Conservation (phyloP, 176 grass and related monocot species). For the Lolium multiflorum region DNA sequence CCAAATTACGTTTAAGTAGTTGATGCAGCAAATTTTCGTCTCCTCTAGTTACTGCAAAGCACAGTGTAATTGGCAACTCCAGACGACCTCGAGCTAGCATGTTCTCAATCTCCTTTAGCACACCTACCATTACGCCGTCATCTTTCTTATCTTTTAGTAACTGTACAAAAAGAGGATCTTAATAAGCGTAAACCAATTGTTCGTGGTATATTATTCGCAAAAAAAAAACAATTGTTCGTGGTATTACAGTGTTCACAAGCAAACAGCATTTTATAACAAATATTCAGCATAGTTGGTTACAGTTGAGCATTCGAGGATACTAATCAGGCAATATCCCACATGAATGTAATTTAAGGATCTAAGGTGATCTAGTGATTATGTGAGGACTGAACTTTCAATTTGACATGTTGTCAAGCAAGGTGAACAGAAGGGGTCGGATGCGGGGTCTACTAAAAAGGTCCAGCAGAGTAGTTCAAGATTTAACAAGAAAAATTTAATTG, state of each 20-base stretch:
- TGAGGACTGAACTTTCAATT: neutral
- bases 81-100: conserved; percentile 82
- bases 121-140: conserved; percentile 56
- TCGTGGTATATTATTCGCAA: neutral
- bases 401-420: conserved; percentile 11
- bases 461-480: neutral
- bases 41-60: conserved; percentile 78
- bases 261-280: conserved; percentile 21
- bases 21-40: conserved; percentile 78
- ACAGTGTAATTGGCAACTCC: conserved; percentile 86
- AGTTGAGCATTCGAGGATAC: neutral
- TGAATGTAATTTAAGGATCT: conserved; percentile 10
- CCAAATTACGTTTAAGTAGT: conserved; percentile 78
- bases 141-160: conserved; percentile 69
- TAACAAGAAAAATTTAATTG: neutral
- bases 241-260: neutral
- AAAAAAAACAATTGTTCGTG: neutral
- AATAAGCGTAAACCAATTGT: conserved; percentile 2
- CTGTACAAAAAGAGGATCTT: conserved; percentile 46
- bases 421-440: neutral
- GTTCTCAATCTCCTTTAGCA: conserved; percentile 85
- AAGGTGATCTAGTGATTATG: neutral
- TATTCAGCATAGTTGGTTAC: neutral
- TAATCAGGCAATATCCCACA: neutral
- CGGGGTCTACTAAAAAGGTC: neutral